A percentile compares a stretch with the other conserved stretches of the same genome.
These are phyloP conservation scores for Diaporthe citriasiana DNA, from an alignment of 2,329 filamentous ascomycete genomes.

Conservation along the genomic window DNA sequence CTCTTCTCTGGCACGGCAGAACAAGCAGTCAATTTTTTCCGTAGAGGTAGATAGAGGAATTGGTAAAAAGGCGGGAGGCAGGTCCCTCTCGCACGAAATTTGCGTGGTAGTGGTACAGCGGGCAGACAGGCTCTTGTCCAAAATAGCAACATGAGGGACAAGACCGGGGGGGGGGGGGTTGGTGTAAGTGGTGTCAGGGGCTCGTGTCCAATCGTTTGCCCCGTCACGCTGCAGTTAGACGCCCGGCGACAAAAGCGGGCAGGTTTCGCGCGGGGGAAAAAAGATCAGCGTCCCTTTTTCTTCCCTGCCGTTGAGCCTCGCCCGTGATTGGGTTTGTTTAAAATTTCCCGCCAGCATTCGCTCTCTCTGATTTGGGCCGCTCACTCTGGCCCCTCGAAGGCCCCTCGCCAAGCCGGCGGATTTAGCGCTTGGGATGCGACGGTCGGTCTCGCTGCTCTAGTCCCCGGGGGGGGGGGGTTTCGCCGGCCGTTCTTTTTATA, in stretches of 20 bases:
- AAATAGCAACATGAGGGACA: conserved; percentile 28
- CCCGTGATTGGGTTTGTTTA: conserved; percentile 29
- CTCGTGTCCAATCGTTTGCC: conserved; percentile 47
- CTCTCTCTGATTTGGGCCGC: conserved; percentile 11
- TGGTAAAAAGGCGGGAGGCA: not conserved
- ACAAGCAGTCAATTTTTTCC: not conserved
- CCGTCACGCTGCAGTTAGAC: conserved; percentile 52
- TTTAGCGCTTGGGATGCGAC: conserved; percentile 12
- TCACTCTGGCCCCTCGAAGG: not conserved
- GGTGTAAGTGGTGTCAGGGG: conserved; percentile 33
- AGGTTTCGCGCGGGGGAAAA: conserved; percentile 30
- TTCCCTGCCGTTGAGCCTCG: not conserved
- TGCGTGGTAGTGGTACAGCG: not conserved
- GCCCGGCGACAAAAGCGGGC: conserved; percentile 43
- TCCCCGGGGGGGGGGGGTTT: not conserved
- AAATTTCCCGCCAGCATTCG: conserved; percentile 4
- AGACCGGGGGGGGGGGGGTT: not conserved
- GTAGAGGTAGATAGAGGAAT: not conserved
- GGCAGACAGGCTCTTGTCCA: not conserved
- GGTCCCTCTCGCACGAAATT: not conserved
- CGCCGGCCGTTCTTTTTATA: conserved; percentile 13
- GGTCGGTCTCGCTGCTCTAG: not conserved
- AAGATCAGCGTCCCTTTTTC: not conserved
- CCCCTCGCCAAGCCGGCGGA: conserved; percentile 20
- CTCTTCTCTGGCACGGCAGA: conserved; percentile 10